A percentile compares a stretch with the other conserved stretches of the same genome.
Conservation (phyloP, 768 basidiomycete species). For the Trichaptum fuscoviolaceum region DNA sequence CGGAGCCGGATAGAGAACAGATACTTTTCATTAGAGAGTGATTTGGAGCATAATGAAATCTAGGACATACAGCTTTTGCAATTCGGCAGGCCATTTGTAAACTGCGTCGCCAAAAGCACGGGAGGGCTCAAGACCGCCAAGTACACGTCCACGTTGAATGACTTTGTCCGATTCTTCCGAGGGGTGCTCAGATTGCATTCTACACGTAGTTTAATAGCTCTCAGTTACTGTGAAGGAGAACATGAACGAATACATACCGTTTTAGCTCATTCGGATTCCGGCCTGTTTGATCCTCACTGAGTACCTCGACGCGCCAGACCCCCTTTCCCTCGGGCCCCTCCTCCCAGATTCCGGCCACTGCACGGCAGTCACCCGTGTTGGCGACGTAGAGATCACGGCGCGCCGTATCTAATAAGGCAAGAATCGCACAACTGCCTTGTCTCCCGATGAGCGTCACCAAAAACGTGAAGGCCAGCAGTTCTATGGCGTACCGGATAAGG, state of each 20-base stretch:
- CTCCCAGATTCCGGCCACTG: slow-evolving; percentile 92
- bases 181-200: slow-evolving; percentile 82
- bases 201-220: slow-evolving; percentile 21
- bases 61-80: slow-evolving; percentile 61
- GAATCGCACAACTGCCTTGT: slow-evolving; percentile 83
- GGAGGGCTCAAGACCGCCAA: slow-evolving; percentile 84
- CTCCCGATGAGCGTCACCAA: slow-evolving; percentile 6
- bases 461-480: not conserved
- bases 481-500: slow-evolving; percentile 58
- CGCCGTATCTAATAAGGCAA: slow-evolving; percentile 83
- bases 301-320: slow-evolving; percentile 87
- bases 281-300: slow-evolving; percentile 95
- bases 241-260: slow-evolving; percentile 46
- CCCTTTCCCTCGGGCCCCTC: slow-evolving; percentile 57
- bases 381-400: slow-evolving; percentile 84
- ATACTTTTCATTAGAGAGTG: not conserved
- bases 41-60: not conserved
- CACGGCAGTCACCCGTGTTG: slow-evolving; percentile 88
- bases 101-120: slow-evolving; percentile 86
- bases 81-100: slow-evolving; percentile 78
- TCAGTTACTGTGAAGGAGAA: slow-evolving; percentile 3
- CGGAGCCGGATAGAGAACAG: not conserved
- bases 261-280: slow-evolving; percentile 80
- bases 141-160: slow-evolving; percentile 73
- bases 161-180: slow-evolving; percentile 66